Evolutionary conservation across 129 eudicot genomes (phyloP), one percentile per base, ranked within the genome.

Genomic region (Flaveria ramosissima): DNA sequence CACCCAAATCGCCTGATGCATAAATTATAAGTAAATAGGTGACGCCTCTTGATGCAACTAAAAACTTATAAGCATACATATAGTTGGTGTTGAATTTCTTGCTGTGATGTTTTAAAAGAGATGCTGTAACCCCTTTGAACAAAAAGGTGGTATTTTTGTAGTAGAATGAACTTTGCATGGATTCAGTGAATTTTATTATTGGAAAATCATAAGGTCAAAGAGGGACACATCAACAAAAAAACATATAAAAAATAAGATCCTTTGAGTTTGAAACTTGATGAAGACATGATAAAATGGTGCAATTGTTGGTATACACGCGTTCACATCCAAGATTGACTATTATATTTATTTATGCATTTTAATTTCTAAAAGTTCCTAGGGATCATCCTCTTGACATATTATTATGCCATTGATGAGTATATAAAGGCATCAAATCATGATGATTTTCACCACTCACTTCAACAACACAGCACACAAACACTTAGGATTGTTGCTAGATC

Each of bases 271-370:
- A 78, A 77, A 81, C 51, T 32, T 72, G 68, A 62, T 41, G 19
- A 71, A 47, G 32, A 53, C 60, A 65, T 24, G 72, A 71, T 45
- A 57, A 10, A 5, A 48, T 26, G 73, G 79, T 64, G 81, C 73
- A 72, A 75, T 60, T 16, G 46, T 43, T 75, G 67, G 61, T 52
- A 36, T 68, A 56, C 85, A 83, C 75, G 51, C 73, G 78, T 72
- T 71, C 72, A 24, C 77, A 78, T 83, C 45, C 70, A 86, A 57
- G 79, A 83, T 80, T 80, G 68, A 74, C 76, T 71, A 67, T 4
- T 50, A 9, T 59, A 17, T 63, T 41, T 72, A 30, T 42, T 66
- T 68, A 42, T 69, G 70, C 50, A 63, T 32, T 42, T 68, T 53
- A 41, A 4, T 42, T 7, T 16, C 21, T 0, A 16, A 71, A 61